A percentile compares a stretch with the other conserved stretches of the same genome.
Evolutionary conservation across 2,329 filamentous ascomycete species (phyloP).

Genomic region (Arachnopeziza araneosa): DNA sequence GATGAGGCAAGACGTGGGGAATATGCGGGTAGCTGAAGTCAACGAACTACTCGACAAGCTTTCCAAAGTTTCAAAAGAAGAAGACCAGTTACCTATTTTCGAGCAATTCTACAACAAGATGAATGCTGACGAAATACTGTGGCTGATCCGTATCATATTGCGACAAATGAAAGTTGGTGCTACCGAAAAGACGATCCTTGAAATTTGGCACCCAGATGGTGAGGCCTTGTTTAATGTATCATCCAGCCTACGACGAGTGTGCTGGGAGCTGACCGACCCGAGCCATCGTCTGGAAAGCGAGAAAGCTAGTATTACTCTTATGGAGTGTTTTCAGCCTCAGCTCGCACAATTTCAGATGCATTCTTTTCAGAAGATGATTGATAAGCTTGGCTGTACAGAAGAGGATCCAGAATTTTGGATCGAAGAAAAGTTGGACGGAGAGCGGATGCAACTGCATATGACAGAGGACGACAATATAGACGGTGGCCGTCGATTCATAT

Average conservation of each 20-base stretch:
- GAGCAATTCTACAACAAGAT: conserved; percentile 81
- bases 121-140: conserved; percentile 90
- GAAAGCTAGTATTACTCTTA: conserved; percentile 69
- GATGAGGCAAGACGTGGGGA: conserved; percentile 65
- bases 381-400: conserved; percentile 57
- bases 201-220: conserved; percentile 74
- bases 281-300: conserved; percentile 67
- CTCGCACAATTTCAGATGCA: conserved; percentile 88
- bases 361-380: conserved; percentile 73
- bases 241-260: conserved; percentile 82
- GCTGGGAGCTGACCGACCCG: conserved; percentile 84
- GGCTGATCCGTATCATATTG: conserved; percentile 90
- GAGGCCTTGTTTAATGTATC: conserved; percentile 82
- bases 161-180: conserved; percentile 70
- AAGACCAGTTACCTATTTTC: conserved; percentile 78
- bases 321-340: conserved; percentile 96
- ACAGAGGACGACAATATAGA: conserved; percentile 58
- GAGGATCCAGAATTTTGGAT: conserved; percentile 86
- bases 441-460: conserved; percentile 97
- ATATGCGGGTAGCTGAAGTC: conserved; percentile 83
- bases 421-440: conserved; percentile 95
- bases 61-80: conserved; percentile 68
- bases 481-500: conserved; percentile 71
- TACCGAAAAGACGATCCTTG: conserved; percentile 82
- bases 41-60: conserved; percentile 80